phyloP scores from a whole-genome alignment of 176 grass and related monocot species.

The Hsuehochloa calcarea region DNA sequence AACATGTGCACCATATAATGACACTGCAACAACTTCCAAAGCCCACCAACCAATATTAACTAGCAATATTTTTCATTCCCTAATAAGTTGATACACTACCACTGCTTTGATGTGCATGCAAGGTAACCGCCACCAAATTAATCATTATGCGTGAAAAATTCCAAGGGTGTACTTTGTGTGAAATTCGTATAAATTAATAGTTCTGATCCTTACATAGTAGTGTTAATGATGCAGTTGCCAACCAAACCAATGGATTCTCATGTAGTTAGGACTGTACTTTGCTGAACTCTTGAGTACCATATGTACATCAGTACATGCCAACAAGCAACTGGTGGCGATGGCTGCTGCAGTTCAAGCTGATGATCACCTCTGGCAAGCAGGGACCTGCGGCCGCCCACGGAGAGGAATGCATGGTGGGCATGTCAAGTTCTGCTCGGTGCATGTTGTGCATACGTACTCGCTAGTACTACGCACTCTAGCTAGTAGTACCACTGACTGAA shows the following conservation, averaged over 20 bases:
- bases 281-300: neutral
- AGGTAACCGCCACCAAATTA: neutral
- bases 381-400: neutral
- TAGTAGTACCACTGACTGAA: conserved; percentile 11
- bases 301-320: conserved; percentile 3
- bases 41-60: conserved; percentile 4
- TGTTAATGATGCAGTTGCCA: conserved; percentile 9
- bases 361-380: neutral
- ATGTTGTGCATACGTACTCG: neutral
- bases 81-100: conserved; percentile 11
- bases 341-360: neutral
- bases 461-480: neutral
- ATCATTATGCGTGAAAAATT: conserved; percentile 20
- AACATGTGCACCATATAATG: conserved; percentile 26
- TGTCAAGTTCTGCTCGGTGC: neutral
- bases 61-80: conserved; percentile 24
- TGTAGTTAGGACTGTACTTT: conserved; percentile 14
- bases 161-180: conserved; percentile 20
- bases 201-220: conserved; percentile 3
- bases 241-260: conserved; percentile 1
- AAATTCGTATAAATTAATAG: conserved; percentile 12
- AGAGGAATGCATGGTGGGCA: neutral
- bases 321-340: neutral
- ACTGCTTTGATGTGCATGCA: conserved; percentile 5
- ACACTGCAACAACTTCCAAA: neutral